phyloP scores from a whole-genome alignment of 2,329 filamentous ascomycete species.

The Xylariaceae sp. region DNA sequence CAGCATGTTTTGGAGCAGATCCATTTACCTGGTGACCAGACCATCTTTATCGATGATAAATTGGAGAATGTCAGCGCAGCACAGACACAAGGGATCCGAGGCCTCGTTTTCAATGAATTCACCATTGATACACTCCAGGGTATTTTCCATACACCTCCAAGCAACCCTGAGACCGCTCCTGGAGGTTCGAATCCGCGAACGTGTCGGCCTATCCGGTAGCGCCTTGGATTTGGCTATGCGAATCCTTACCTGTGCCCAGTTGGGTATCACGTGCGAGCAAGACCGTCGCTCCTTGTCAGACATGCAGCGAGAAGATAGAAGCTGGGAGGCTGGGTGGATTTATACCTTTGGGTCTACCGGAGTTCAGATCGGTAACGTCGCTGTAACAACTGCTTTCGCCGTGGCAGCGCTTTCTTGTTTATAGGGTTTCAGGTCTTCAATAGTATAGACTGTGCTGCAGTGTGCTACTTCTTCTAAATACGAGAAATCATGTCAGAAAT shows the following conservation, averaged over 20 bases:
- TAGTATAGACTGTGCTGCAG: no score
- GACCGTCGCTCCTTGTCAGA: constrained; percentile 14
- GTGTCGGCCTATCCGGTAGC: constrained; percentile 17
- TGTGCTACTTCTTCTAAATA: no score
- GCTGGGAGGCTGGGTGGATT: constrained; percentile 23
- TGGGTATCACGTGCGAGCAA: constrained; percentile 13
- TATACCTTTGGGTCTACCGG: constrained; percentile 12
- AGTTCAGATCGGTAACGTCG: constrained; percentile 11
- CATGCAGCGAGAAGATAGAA: constrained; percentile 25
- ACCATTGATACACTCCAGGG: not conserved
- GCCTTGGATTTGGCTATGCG: constrained; percentile 22
- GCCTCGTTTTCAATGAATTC: constrained; percentile 7
- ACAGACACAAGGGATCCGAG: constrained; percentile 20
- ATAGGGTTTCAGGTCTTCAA: no score
- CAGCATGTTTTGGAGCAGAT: constrained; percentile 21
- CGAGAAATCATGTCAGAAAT: no score
- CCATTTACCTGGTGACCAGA: constrained; percentile 1
- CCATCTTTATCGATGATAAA: constrained; percentile 9
- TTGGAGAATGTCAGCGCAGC: constrained; percentile 7
- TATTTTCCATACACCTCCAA: constrained; percentile 12
- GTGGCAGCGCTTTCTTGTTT: constrained; percentile 6
- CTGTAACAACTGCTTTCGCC: constrained; percentile 11
- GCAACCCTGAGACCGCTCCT: constrained; percentile 15
- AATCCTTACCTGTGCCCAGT: constrained; percentile 19
- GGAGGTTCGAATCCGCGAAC: constrained; percentile 15